A percentile compares a stretch with the other conserved stretches of the same genome.
These are phyloP conservation scores for Kwoniella europaea DNA, from an alignment of 768 basidiomycete genomes.

Conservation along the genomic window DNA sequence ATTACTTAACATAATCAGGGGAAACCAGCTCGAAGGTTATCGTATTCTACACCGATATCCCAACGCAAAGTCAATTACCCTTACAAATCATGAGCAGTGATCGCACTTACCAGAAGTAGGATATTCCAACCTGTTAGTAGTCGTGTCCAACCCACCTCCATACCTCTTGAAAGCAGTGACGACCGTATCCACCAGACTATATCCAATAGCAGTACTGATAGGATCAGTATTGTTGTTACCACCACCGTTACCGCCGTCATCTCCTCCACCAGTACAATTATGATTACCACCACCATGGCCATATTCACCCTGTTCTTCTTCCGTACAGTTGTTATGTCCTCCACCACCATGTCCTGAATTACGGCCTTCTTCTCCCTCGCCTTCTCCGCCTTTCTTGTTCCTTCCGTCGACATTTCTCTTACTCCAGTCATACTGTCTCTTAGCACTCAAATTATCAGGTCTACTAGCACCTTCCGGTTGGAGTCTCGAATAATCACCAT, in stretches of 20 bases:
- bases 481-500: conserved; percentile 16
- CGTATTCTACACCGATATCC: conserved; percentile 4
- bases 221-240: background rate
- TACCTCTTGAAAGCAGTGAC: conserved; percentile 12
- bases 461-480: conserved; percentile 1
- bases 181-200: conserved; percentile 15
- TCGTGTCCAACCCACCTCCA: conserved; percentile 14
- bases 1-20: background rate
- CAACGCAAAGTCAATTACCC: too few species aligned
- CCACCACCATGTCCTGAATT: background rate
- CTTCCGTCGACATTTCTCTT: background rate
- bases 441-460: background rate
- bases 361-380: conserved; percentile 1
- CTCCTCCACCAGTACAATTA: background rate
- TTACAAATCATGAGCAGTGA: too few species aligned
- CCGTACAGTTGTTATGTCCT: background rate
- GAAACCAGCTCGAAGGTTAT: conserved; percentile 20
- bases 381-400: background rate
- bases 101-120: conserved; percentile 18
- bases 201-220: conserved; percentile 7
- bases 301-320: background rate
- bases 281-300: background rate
- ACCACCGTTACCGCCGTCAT: conserved; percentile 7
- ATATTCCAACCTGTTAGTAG: conserved; percentile 10
- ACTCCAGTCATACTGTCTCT: background rate